Conservation (phyloP, 192 early-diverging fungal genomes). For the Coemansia sp. region DNA sequence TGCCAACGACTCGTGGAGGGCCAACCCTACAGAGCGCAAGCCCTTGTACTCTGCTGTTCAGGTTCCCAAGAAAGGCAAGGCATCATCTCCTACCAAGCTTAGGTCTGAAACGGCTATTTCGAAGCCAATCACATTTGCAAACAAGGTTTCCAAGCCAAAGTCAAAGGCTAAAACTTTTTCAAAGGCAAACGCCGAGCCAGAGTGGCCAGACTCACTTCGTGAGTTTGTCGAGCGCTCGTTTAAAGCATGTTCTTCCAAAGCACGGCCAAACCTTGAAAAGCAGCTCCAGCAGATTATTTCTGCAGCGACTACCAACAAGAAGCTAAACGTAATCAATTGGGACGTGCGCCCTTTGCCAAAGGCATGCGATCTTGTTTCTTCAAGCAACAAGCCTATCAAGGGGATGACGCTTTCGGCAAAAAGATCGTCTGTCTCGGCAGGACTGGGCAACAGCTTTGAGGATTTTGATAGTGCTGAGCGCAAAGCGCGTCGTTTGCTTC, state of each 20-base stretch:
- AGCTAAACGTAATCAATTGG: constrained; percentile 44
- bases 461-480: constrained; percentile 47
- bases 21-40: constrained; percentile 7
- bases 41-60: constrained; percentile 43
- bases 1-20: constrained; percentile 11
- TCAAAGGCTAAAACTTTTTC: not conserved
- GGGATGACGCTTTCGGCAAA: constrained; percentile 8
- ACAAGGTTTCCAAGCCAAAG: not conserved
- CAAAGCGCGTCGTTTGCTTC: constrained; percentile 40
- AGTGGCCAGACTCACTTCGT: constrained; percentile 41
- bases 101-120: not conserved
- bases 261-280: constrained; percentile 23
- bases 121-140: constrained; percentile 7
- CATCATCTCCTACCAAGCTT: not conserved
- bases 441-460: constrained; percentile 5
- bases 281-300: constrained; percentile 53
- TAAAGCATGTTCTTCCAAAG: constrained; percentile 24
- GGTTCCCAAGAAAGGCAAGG: constrained; percentile 28
- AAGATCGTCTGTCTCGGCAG: constrained; percentile 19
- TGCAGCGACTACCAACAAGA: constrained; percentile 44
- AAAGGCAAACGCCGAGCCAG: constrained; percentile 5
- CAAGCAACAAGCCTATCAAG: not conserved
- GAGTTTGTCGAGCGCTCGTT: constrained; percentile 55
- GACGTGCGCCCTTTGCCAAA: constrained; percentile 39
- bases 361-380: constrained; percentile 27